Conservation (phyloP, 202 grass and related monocot species). For the Hordeum pubiflorum region DNA sequence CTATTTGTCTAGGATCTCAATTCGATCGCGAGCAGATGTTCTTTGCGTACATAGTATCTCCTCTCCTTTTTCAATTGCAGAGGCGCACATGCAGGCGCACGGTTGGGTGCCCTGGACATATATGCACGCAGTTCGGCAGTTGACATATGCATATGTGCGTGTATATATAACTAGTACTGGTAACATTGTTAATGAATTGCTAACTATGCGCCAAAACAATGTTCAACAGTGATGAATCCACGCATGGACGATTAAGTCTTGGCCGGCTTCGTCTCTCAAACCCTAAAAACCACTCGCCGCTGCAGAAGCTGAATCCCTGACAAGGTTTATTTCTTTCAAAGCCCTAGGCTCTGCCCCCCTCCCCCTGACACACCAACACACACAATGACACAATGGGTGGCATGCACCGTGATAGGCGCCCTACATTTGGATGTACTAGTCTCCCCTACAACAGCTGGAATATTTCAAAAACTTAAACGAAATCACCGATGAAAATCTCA, state of each 20-base stretch:
- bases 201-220: conserved; percentile 34
- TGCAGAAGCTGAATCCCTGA: conserved; percentile 35
- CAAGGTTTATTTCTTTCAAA: conserved; percentile 17
- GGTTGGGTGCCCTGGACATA: conserved; percentile 19
- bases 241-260: conserved; percentile 18
- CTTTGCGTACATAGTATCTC: conserved; percentile 1
- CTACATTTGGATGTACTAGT: background rate
- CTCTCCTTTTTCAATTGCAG: conserved; percentile 21
- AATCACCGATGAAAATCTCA: background rate
- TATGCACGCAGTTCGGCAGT: conserved; percentile 21
- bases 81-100: conserved; percentile 36
- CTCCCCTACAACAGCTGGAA: background rate
- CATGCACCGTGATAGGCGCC: background rate
- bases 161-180: background rate
- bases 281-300: conserved; percentile 17
- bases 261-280: background rate
- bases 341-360: background rate
- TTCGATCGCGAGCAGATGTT: conserved; percentile 37
- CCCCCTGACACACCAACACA: conserved; percentile 5
- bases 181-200: background rate
- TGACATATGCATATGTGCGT: conserved; percentile 31
- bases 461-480: background rate
- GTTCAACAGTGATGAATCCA: conserved; percentile 20
- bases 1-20: conserved; percentile 55
- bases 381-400: background rate